Evolutionary conservation across 176 grass and related monocot species (phyloP).

Genomic region (Elymus sibiricus): DNA sequence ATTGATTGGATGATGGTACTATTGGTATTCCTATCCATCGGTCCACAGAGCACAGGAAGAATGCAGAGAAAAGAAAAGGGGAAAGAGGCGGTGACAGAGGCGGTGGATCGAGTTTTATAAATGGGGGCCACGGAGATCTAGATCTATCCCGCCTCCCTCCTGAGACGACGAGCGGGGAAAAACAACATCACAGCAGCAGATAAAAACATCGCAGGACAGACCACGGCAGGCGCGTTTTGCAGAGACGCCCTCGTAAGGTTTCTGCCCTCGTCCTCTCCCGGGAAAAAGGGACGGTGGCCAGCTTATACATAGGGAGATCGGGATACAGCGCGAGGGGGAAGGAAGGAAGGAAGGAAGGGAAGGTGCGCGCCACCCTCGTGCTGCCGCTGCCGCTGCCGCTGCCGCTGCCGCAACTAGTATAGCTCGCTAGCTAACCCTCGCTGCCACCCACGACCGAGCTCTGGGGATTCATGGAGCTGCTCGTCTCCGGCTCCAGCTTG

Average conservation of each 20-base stretch:
- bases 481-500: background rate
- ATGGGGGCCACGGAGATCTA: slow-evolving; percentile 40
- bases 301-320: slow-evolving; percentile 35
- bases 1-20: background rate
- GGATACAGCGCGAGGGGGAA: slow-evolving; percentile 31
- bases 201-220: background rate
- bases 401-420: background rate
- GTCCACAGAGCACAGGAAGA: background rate
- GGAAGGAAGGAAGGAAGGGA: slow-evolving; percentile 10
- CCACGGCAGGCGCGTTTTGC: background rate
- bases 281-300: background rate
- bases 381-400: background rate
- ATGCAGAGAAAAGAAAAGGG: background rate
- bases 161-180: background rate
- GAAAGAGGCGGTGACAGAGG: background rate
- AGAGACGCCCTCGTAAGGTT: background rate
- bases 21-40: background rate
- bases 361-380: slow-evolving; percentile 35
- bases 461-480: slow-evolving; percentile 32
- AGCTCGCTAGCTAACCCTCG: background rate
- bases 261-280: background rate
- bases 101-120: slow-evolving; percentile 20
- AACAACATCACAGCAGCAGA: background rate
- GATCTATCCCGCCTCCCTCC: slow-evolving; percentile 31
- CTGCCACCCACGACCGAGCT: background rate